phyloP scores from a whole-genome alignment of 2,329 filamentous ascomycete species.

The Tolypocladium guangdongense region DNA sequence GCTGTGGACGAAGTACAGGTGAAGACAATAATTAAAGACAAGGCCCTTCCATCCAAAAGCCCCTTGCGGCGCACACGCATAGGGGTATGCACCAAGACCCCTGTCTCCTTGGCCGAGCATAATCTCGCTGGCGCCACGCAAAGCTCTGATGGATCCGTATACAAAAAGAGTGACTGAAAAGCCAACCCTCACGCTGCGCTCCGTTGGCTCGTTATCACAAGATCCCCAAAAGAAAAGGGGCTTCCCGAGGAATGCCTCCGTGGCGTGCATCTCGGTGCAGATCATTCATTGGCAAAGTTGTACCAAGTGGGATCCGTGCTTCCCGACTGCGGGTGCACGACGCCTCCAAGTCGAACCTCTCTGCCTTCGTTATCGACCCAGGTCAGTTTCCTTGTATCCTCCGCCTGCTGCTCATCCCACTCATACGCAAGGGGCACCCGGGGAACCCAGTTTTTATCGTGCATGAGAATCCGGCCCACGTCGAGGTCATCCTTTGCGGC shows the following conservation, averaged over 20 bases:
- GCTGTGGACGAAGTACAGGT: neutral
- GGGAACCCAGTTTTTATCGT: conserved; percentile 30
- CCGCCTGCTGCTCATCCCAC: neutral
- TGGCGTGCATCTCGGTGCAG: neutral
- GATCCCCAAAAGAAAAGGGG: neutral
- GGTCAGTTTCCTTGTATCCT: conserved; percentile 1
- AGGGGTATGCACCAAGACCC: neutral
- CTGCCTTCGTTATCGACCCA: conserved; percentile 6
- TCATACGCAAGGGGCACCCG: neutral
- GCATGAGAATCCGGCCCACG: conserved; percentile 30
- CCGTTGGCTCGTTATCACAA: neutral
- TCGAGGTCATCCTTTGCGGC: conserved; percentile 19
- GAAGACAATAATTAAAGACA: neutral
- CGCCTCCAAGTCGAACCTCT: neutral
- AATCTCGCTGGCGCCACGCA: neutral
- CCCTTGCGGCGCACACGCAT: no score
- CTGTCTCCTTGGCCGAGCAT: neutral
- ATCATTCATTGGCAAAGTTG: neutral
- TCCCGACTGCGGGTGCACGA: neutral
- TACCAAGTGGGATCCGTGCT: neutral
- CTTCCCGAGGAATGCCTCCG: neutral
- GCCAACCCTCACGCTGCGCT: neutral
- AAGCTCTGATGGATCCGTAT: no score
- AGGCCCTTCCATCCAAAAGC: neutral
- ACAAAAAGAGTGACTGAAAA: neutral